These are phyloP conservation scores for Volvariella volvacea DNA, from an alignment of 1,284 basidiomycete genomes.

Conservation along the genomic window DNA sequence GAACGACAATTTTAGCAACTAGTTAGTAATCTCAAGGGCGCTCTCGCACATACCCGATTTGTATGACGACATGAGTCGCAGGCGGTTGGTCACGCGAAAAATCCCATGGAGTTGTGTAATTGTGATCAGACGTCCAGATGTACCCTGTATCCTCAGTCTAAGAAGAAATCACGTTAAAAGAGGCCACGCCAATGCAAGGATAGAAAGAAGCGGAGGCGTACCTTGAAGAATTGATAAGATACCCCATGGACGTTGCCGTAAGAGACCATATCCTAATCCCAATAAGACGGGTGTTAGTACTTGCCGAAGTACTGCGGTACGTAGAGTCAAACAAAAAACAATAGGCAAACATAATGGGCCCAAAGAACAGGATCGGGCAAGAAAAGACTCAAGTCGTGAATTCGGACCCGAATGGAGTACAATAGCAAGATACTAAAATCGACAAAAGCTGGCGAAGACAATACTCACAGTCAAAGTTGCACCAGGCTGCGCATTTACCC, in stretches of 20 bases:
- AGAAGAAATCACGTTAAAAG: too few species aligned
- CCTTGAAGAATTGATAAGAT: conserved; percentile 44
- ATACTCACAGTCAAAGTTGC: conserved; percentile 40
- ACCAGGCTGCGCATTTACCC: conserved; percentile 46
- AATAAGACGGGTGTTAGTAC: too few species aligned
- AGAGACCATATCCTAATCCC: conserved; percentile 42
- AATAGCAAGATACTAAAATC: too few species aligned
- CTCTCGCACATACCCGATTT: conserved; percentile 37
- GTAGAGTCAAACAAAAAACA: too few species aligned
- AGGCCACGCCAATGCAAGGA: conserved; percentile 4
- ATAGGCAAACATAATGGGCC: too few species aligned
- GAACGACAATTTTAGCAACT: background rate
- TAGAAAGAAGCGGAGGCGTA: conserved; percentile 9
- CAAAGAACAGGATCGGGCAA: too few species aligned
- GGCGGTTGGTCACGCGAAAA: conserved; percentile 39
- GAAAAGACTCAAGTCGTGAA: too few species aligned
- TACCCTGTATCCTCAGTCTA: conserved; percentile 54
- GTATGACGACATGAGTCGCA: conserved; percentile 46
- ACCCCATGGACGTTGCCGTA: conserved; percentile 52
- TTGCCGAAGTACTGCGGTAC: too few species aligned
- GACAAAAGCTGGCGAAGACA: too few species aligned
- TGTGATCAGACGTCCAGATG: conserved; percentile 46
- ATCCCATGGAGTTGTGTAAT: conserved; percentile 54
- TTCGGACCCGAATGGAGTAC: background rate
- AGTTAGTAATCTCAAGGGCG: background rate